Conservation (phyloP, 202 grass and related monocot genomes). For the Dendrocalamus latiflorus region DNA sequence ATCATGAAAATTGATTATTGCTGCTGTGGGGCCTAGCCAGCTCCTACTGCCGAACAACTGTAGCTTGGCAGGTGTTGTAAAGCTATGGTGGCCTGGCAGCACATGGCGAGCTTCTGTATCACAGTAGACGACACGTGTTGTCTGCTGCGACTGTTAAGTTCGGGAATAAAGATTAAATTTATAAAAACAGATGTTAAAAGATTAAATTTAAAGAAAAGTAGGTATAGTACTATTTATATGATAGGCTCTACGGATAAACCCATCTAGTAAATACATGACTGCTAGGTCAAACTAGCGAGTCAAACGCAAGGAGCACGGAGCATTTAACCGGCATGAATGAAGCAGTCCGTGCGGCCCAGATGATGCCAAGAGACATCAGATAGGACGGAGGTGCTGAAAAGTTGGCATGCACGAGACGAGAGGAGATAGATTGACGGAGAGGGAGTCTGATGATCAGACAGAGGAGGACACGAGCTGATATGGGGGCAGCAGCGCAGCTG, state of each 20-base stretch:
- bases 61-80: too few relatives aligned
- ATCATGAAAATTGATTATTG: too few relatives aligned
- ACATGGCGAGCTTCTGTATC: rapidly evolving
- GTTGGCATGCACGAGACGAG: background rate
- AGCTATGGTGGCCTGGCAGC: too few relatives aligned
- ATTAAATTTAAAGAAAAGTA: too few relatives aligned
- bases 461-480: slow-evolving; percentile 33
- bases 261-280: background rate
- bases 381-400: background rate
- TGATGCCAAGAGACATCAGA: background rate
- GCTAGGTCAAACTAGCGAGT: background rate
- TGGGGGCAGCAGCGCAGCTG: slow-evolving; percentile 6
- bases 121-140: too few relatives aligned
- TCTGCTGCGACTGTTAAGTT: too few relatives aligned
- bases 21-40: too few relatives aligned
- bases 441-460: background rate
- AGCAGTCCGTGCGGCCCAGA: background rate
- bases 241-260: background rate
- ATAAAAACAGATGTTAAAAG: too few relatives aligned
- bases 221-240: too few relatives aligned
- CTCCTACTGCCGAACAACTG: too few relatives aligned
- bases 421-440: too few relatives aligned
- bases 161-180: too few relatives aligned
- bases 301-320: background rate
- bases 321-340: slow-evolving; percentile 3